Conservation (phyloP, 257 asterid species). For the Nicotiana paniculata region DNA sequence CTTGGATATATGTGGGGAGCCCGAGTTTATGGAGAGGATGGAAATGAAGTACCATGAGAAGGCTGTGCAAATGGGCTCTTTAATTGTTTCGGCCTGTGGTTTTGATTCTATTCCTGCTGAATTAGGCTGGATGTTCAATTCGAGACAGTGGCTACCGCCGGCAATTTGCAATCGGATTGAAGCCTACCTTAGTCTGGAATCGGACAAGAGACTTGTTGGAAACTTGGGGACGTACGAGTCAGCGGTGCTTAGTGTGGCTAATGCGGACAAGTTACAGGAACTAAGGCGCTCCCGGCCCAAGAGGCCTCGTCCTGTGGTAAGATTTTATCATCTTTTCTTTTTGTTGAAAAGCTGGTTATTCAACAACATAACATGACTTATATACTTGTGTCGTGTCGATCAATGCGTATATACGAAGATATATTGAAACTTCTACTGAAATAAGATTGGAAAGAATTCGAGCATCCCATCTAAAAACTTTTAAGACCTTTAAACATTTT, state of each 20-base stretch:
- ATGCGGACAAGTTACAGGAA: conserved; percentile 41
- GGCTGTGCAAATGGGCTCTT: conserved; percentile 55
- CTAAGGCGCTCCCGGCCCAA: conserved; percentile 59
- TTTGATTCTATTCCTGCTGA: conserved; percentile 87
- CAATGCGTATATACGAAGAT: neutral
- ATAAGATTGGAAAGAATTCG: neutral
- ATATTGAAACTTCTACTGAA: neutral
- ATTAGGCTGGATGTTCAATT: conserved; percentile 57
- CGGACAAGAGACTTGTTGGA: conserved; percentile 56
- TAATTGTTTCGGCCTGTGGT: conserved; percentile 81
- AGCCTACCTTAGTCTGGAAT: conserved; percentile 73
- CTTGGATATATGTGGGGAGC: conserved; percentile 78
- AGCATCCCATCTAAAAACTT: too few relatives aligned
- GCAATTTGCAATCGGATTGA: conserved; percentile 47
- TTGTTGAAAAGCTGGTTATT: neutral
- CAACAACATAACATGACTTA: neutral
- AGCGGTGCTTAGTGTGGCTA: conserved; percentile 81
- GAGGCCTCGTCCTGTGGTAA: conserved; percentile 57
- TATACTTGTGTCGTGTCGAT: neutral
- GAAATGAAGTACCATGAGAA: conserved; percentile 52
- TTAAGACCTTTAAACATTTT: too few relatives aligned
- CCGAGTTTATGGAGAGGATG: conserved; percentile 87
- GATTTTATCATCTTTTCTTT: neutral
- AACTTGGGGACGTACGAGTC: conserved; percentile 73
- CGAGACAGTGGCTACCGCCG: conserved; percentile 53